Evolutionary conservation across 176 grass and related monocot species (phyloP).

Genomic region (Zea luxurians): DNA sequence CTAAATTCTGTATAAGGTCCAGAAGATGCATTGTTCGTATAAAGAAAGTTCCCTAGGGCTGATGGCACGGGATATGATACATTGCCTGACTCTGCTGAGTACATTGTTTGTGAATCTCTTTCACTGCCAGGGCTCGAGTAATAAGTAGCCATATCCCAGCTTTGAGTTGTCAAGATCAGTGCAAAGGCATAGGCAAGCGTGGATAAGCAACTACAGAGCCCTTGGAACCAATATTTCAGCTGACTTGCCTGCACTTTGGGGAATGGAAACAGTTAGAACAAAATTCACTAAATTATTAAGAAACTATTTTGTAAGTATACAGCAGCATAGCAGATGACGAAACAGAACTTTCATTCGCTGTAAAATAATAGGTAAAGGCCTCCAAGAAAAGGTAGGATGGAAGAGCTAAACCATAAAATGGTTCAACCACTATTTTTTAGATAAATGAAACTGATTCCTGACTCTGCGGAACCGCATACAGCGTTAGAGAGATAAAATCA

Average conservation of each 20-base stretch:
- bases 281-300: neutral
- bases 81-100: slow-evolving; percentile 49
- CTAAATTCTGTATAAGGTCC: slow-evolving; percentile 64
- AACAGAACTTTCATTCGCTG: neutral
- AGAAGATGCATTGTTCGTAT: slow-evolving; percentile 61
- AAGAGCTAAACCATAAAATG: neutral
- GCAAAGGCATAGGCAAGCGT: neutral
- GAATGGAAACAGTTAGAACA: slow-evolving; percentile 6
- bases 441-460: no score
- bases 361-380: neutral
- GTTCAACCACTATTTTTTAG: neutral
- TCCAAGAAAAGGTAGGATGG: neutral
- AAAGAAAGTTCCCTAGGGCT: slow-evolving; percentile 66
- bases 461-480: no score
- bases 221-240: neutral
- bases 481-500: neutral
- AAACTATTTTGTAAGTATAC: neutral
- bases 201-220: neutral
- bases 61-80: slow-evolving; percentile 64
- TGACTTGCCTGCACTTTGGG: slow-evolving; percentile 29
- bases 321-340: neutral
- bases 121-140: slow-evolving; percentile 64
- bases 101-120: slow-evolving; percentile 66
- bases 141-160: slow-evolving; percentile 70
- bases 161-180: slow-evolving; percentile 37